Evolutionary conservation across 2,329 filamentous ascomycete genomes (phyloP), one percentile per base, ranked within the genome.

Genomic region (Rhynchosporium agropyri): DNA sequence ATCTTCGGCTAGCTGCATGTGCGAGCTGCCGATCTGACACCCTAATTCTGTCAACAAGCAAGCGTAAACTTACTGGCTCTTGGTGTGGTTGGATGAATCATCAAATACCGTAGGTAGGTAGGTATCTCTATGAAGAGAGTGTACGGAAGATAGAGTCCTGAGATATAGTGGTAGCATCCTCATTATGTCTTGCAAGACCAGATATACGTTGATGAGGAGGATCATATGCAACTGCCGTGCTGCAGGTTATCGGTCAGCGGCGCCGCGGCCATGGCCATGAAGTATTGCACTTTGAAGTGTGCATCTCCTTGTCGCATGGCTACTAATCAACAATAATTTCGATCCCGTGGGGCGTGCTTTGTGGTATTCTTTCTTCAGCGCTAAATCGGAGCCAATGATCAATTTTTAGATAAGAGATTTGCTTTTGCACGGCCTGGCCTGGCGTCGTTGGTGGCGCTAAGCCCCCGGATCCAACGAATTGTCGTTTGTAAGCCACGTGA

Each of bases 21-120:
- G 51, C 51, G 51, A 54, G 51, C n/a, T 54, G 33, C 50, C 50
- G 51, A 54, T 54, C 51, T 54, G 51, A 54, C 51, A 54, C 51
- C 51, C 51, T 20, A 38, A 15, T 12, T 36, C 38, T 12, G 50
- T 53, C 33, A 13, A 38, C 31, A 20, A 20, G 9, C 33, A 54
- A 54, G 51, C 36, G 51, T 54, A 54, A 54, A 42, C 36, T 54
- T 53, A 40, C 51, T 54, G 33, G 33, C 13, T 54, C 33, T 54
- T 40, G 29, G 50, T 53, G 33, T 54, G 51, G 51, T 20, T 54
- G 51, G 51, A 54, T 28, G 51, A 54, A 42, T 54, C 51, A 54
- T 42, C 51, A 40, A 33, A 54, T 10, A 36, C 33, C 33, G 15
- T n/a, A 20, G 20, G 1, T 20, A 20, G 20, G 20, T 20, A 20